Evolutionary conservation across 352 stramenopile genomes (phyloP).

Genomic region (Globisporangium spiculum): DNA sequence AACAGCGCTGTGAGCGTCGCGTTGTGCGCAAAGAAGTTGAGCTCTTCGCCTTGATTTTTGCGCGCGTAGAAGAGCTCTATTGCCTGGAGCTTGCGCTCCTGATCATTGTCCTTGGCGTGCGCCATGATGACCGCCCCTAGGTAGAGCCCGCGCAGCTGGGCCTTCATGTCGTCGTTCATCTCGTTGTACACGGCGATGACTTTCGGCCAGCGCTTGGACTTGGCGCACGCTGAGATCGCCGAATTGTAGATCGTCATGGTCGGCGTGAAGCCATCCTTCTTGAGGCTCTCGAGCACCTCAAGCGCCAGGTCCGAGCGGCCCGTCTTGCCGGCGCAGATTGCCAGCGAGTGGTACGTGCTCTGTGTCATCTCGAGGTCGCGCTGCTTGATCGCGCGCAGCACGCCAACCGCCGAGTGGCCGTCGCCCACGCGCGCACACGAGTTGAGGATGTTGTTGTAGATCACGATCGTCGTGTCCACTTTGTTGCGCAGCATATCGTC

Average conservation of each 20-base stretch:
- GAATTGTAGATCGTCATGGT: slow-evolving; percentile 80
- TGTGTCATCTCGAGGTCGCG: slow-evolving; percentile 63
- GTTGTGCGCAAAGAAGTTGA: slow-evolving; percentile 76
- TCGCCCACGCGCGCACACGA: slow-evolving; percentile 73
- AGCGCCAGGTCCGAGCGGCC: slow-evolving; percentile 67
- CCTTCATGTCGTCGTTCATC: slow-evolving; percentile 42
- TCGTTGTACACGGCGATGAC: slow-evolving; percentile 58
- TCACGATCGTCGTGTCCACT: slow-evolving; percentile 68
- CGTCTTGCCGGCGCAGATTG: slow-evolving; percentile 76
- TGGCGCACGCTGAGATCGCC: slow-evolving; percentile 73
- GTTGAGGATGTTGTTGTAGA: slow-evolving; percentile 87
- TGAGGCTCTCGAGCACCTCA: slow-evolving; percentile 53
- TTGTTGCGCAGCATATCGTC: slow-evolving; percentile 81
- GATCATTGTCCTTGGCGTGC: slow-evolving; percentile 54
- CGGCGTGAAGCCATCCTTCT: slow-evolving; percentile 47
- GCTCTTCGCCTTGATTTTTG: slow-evolving; percentile 34
- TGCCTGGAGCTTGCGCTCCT: slow-evolving; percentile 27
- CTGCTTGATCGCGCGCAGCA: slow-evolving; percentile 66
- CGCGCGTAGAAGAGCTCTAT: slow-evolving; percentile 60
- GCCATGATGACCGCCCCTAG: slow-evolving; percentile 74
- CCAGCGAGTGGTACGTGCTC: slow-evolving; percentile 76
- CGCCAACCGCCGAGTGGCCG: slow-evolving; percentile 61
- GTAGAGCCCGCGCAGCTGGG: slow-evolving; percentile 46
- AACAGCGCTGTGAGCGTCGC: slow-evolving; percentile 56
- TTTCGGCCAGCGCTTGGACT: slow-evolving; percentile 68